phyloP scores from a whole-genome alignment of 1,284 basidiomycete species.

The Mixia osmundae region DNA sequence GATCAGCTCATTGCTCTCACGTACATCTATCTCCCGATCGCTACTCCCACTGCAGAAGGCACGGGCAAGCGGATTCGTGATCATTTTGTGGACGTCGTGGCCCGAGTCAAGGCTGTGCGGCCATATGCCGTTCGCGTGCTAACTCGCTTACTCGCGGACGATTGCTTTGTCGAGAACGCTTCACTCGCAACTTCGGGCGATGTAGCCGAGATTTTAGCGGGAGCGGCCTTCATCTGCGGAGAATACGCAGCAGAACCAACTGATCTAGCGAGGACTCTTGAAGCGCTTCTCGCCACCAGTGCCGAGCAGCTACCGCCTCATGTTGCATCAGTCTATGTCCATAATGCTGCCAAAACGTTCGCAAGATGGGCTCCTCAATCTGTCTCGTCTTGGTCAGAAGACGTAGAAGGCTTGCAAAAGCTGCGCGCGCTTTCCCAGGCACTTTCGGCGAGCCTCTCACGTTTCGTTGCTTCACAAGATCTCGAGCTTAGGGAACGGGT shows the following conservation, averaged over 20 bases:
- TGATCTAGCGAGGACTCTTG: background rate
- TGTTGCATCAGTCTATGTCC: no score
- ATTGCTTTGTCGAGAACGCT: conserved; percentile 33
- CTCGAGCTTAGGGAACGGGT: no score
- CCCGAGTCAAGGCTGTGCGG: conserved; percentile 51
- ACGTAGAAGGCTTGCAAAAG: no score
- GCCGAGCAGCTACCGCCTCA: no score
- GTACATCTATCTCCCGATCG: conserved; percentile 36
- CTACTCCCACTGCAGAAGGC: background rate
- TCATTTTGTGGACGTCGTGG: conserved; percentile 60
- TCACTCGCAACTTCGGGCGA: conserved; percentile 30
- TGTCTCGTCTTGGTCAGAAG: no score
- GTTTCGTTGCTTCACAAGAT: no score
- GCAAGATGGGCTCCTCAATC: no score
- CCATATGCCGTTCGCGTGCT: conserved; percentile 57
- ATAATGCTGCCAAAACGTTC: no score
- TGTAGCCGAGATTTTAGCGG: conserved; percentile 52
- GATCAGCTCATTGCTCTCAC: conserved; percentile 76
- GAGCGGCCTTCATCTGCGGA: conserved; percentile 83
- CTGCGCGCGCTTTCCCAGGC: no score
- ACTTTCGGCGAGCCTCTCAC: no score
- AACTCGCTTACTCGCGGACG: conserved; percentile 52
- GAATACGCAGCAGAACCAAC: conserved; percentile 35
- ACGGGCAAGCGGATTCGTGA: conserved; percentile 25
- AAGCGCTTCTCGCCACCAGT: background rate